Base-by-base conservation (phyloP, 495 filamentous ascomycete genomes). In the Beverwykella pulmonaria region DNA sequence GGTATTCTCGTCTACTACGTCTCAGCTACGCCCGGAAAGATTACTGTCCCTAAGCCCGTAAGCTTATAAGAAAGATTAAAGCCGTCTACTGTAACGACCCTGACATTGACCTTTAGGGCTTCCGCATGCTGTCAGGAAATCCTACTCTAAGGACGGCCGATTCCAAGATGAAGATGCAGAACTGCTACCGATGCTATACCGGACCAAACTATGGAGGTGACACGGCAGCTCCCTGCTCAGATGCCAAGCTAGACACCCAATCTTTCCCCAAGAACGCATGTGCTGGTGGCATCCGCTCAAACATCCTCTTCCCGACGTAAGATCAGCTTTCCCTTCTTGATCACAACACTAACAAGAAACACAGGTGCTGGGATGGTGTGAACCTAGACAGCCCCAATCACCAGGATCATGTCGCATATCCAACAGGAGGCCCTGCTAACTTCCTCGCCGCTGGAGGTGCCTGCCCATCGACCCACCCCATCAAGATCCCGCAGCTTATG, bases 121-220 rank as follows among this genome's bases (percentile, higher is more conserved):
- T 70, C 63, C 68, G 68, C 44, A 70, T 70, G 68, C 68, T 70
- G 3, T 58, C 62, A 26, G 68, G 68, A n/a, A 61, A 70, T 39
- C 26, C 68, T 3, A 70, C 29, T 27, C 27, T 46, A 6, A 63
- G 68, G 23, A 52, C 47, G 9, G 23, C 5, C 19, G 14, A 19
- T 9, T 30, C 26, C 4, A 34, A 32, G 3, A 39, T 30, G 48
- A 70, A 70, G 57, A 39, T 32, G 25, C 68, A 70, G 32, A 61
- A 19, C 39, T 70, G 68, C 57, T 70, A 65, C 68, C 55, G 68
- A 0, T 70, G 68, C 57, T 70, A 66, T 53, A 39, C 46, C 1
- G 68, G 49, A 4, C 48, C 55, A 15, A 70, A 70, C 68, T 70
- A 62, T 25, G 63, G 57, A 19, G 68, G 68, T 23, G 68, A 70